Percentiles rank a stretch among this genome's conserved stretches.
Conservation (phyloP, 2,329 filamentous ascomycete genomes). For the Pseudopithomyces chartarum region DNA sequence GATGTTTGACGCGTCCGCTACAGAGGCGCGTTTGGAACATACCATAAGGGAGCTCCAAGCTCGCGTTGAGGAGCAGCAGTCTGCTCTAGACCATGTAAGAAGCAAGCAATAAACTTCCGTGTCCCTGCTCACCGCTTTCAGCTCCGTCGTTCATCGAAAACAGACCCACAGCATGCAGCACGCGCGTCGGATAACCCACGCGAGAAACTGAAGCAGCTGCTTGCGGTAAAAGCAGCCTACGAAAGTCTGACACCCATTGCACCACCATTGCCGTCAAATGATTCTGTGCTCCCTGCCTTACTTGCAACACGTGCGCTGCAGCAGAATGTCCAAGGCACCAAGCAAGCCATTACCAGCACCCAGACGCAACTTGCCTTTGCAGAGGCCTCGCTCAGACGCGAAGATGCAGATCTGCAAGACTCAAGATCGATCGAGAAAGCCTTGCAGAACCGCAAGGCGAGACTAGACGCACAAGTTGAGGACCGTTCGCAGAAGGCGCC, state of each 20-base stretch:
- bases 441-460: constrained; percentile 63
- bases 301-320: constrained; percentile 72
- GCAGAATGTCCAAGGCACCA: constrained; percentile 67
- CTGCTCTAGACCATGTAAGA: constrained; percentile 52
- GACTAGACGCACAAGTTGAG: constrained; percentile 62
- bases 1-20: constrained; percentile 47
- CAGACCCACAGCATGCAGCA: constrained; percentile 30
- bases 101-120: not conserved
- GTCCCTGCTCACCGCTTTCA: constrained; percentile 35
- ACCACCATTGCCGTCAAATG: constrained; percentile 68
- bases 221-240: constrained; percentile 67
- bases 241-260: constrained; percentile 64
- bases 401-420: constrained; percentile 55
- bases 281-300: constrained; percentile 72
- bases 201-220: constrained; percentile 51
- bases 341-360: constrained; percentile 58
- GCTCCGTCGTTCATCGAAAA: constrained; percentile 45
- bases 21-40: constrained; percentile 64
- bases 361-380: constrained; percentile 47
- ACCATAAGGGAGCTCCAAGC: constrained; percentile 70
- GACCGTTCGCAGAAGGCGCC: constrained; percentile 63
- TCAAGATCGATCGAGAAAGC: constrained; percentile 52
- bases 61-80: constrained; percentile 54
- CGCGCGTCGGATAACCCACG: constrained; percentile 41
- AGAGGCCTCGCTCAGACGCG: constrained; percentile 48